Conservation (phyloP, 805 yeast genomes). For the Candida schatavii region DNA sequence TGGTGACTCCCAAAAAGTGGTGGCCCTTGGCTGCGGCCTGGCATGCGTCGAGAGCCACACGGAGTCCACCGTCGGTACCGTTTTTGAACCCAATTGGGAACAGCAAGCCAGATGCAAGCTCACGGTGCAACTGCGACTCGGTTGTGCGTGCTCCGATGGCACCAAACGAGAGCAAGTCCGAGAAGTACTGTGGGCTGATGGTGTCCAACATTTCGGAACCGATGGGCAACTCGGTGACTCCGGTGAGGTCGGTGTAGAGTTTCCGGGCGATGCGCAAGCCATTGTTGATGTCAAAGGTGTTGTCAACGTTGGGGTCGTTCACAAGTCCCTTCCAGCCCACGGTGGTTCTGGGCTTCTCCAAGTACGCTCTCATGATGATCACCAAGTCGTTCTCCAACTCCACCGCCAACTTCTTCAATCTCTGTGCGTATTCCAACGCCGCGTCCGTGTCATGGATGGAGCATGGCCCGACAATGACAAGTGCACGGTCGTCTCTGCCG, state of each 20-base stretch:
- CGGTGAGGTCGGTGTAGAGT: conserved; percentile 78
- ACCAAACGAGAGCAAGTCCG: conserved; percentile 88
- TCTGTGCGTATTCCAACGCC: conserved; percentile 82
- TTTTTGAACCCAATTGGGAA: conserved; percentile 99
- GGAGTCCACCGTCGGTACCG: conserved; percentile 94
- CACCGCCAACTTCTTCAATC: conserved; percentile 63
- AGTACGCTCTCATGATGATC: conserved; percentile 93
- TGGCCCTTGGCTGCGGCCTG: conserved; percentile 89
- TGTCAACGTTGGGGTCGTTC: conserved; percentile 94
- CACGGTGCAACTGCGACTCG: conserved; percentile 97
- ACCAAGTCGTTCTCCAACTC: conserved; percentile 75
- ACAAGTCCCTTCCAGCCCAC: conserved; percentile 99
- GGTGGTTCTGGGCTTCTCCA: conserved; percentile 97
- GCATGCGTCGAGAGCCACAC: conserved; percentile 92
- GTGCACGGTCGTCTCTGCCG: conserved; percentile 76
- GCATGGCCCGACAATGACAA: conserved; percentile 94
- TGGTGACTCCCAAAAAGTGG: conserved; percentile 96
- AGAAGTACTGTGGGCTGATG: conserved; percentile 91
- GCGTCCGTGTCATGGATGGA: conserved; percentile 90
- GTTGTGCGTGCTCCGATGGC: conserved; percentile 99
- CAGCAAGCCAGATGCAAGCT: conserved; percentile 94
- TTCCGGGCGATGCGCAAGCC: conserved; percentile 87
- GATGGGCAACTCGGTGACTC: conserved; percentile 73
- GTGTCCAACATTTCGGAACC: conserved; percentile 99
- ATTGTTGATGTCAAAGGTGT: conserved; percentile 90